Base-by-base conservation (phyloP, 2,329 filamentous ascomycete species). In the Aspergillus quadricinctus region DNA sequence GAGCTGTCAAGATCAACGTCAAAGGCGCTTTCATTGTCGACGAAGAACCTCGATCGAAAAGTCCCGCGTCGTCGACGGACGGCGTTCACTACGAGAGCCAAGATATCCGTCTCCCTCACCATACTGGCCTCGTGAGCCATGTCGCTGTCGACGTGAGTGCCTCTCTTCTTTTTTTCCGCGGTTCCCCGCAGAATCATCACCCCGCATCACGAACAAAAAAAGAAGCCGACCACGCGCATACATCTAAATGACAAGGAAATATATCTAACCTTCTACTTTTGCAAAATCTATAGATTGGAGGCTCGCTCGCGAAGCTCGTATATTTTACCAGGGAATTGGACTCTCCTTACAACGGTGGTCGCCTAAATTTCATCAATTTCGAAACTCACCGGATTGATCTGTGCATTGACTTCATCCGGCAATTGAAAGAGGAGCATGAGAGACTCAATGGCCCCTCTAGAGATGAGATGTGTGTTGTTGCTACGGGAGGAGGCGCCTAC, bases 21-120 rank as follows among this genome's bases (percentile, higher is more conserved):
- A 87, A 92, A 72, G 94, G 93, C 69, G 94, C 94, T 41, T 97
- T 96, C 70, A 97, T 99, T 63, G 92, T 96, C 66, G 91, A 97
- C 70, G 88, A 93, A 60, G 88, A 90, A 64, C 80, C 59, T 73
- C 78, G 64, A 73, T 81, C 66, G 73, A 83, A 69, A 43, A 74
- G 69, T 56, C 68, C 70, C 19, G 77, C 80, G 59, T 78, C 43
- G 7, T 46, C 83, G 31, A 78, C 79, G 50, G 81, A 84, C 49
- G 80, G 81, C 25, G 81, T 84, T 55, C 80, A 85, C 62, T 83
- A 87, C 72, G 90, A 95, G 72, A 92, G 90, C 56, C 92, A 90
- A 70, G 94, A 97, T 71, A 99, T 99, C 66, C 83, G 94, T n/a
- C 79, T 99, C 57, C 94, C 94, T 28, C 94, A 97, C 74, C 94